phyloP scores from a whole-genome alignment of 1,284 basidiomycete genomes.

The Wallemia ichthyophaga region DNA sequence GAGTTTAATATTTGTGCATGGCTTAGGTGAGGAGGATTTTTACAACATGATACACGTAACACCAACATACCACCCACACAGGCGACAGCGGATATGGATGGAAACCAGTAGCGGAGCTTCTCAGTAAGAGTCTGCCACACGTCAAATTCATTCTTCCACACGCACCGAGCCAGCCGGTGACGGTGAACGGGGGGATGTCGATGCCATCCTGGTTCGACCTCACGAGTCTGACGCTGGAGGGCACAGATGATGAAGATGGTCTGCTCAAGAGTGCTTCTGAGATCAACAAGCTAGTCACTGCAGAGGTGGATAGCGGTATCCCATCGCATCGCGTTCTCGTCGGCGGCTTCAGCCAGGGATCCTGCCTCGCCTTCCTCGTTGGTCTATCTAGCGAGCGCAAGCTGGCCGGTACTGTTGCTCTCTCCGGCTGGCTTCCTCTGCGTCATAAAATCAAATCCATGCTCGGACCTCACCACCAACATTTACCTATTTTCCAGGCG shows the following conservation, averaged over 20 bases:
- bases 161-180: conserved; percentile 25
- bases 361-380: conserved; percentile 39
- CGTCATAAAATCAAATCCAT: conserved; percentile 20
- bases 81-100: conserved; percentile 8
- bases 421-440: conserved; percentile 51
- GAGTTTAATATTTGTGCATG: conserved; percentile 65
- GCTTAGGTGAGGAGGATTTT: conserved; percentile 3
- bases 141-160: conserved; percentile 31
- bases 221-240: conserved; percentile 1
- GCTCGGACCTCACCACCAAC: conserved; percentile 13
- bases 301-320: conserved; percentile 40
- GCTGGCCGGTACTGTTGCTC: conserved; percentile 35
- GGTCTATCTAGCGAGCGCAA: conserved; percentile 35
- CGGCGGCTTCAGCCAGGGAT: conserved; percentile 71
- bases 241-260: conserved; percentile 22
- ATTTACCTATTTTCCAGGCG: conserved; percentile 58
- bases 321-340: conserved; percentile 27
- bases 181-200: conserved; percentile 8
- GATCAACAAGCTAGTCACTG: conserved; percentile 37
- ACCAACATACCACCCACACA: too few species aligned
- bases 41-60: too few species aligned
- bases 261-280: conserved; percentile 32
- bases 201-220: conserved; percentile 36
- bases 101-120: conserved; percentile 6
- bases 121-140: conserved; percentile 5